phyloP scores from a whole-genome alignment of 225 moss, liverwort and hornwort genomes.

The Thuidium tamariscinum region DNA sequence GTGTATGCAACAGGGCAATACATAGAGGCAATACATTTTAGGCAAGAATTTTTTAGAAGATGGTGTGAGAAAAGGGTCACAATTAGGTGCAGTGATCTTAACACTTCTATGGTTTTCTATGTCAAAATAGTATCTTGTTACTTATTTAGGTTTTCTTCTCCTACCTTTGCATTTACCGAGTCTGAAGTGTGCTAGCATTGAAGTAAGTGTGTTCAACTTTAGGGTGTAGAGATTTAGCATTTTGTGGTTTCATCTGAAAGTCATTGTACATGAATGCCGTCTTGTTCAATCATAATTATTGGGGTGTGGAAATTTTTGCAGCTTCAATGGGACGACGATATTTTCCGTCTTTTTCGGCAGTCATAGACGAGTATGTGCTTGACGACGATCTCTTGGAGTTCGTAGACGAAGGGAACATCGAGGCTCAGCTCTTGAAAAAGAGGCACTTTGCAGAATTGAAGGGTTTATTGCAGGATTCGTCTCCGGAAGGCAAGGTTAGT shows the following conservation, averaged over 20 bases:
- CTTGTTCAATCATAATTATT: background rate
- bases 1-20: too few species aligned
- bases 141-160: background rate
- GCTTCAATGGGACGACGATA: slow-evolving; percentile 58
- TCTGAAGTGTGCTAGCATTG: background rate
- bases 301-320: slow-evolving; percentile 16
- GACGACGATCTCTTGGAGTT: slow-evolving; percentile 46
- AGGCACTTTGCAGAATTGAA: slow-evolving; percentile 60
- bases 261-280: background rate
- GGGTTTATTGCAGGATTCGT: slow-evolving; percentile 53
- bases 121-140: too few species aligned
- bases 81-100: background rate
- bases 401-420: slow-evolving; percentile 27
- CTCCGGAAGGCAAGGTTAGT: slow-evolving; percentile 32
- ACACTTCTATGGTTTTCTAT: background rate
- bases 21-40: background rate
- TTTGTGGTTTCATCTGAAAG: background rate
- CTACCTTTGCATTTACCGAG: background rate
- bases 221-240: background rate
- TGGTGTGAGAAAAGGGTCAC: background rate
- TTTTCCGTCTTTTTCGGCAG: slow-evolving; percentile 61
- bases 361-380: slow-evolving; percentile 65
- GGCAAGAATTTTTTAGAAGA: background rate
- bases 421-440: slow-evolving; percentile 52
- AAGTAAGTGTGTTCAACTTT: background rate